These are phyloP conservation scores for Aspergillus pseudotamarii DNA, from an alignment of 2,329 filamentous ascomycete genomes.

Conservation along the genomic window DNA sequence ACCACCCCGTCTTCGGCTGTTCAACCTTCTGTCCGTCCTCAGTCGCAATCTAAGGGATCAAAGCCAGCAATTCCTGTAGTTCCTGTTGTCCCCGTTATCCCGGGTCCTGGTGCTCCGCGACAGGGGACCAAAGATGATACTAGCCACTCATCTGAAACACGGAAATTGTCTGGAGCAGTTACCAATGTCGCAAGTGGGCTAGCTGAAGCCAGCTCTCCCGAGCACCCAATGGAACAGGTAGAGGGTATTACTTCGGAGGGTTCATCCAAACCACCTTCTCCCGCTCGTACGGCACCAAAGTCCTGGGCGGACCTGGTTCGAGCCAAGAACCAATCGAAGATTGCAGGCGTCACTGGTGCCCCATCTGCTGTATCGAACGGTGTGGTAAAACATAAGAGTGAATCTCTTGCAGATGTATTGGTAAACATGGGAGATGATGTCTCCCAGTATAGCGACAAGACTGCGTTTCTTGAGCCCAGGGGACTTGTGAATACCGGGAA, in stretches of 20 bases:
- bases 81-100: slow-evolving; percentile 54
- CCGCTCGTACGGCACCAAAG: slow-evolving; percentile 56
- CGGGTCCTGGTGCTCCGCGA: slow-evolving; percentile 39
- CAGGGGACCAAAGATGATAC: slow-evolving; percentile 39
- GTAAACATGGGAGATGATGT: slow-evolving; percentile 69
- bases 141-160: slow-evolving; percentile 37
- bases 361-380: slow-evolving; percentile 40
- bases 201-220: slow-evolving; percentile 3
- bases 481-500: slow-evolving; percentile 96
- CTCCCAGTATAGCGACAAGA: slow-evolving; percentile 59
- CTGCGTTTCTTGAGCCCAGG: slow-evolving; percentile 86
- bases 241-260: slow-evolving; percentile 29
- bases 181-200: slow-evolving; percentile 12
- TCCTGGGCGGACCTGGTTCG: slow-evolving; percentile 72
- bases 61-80: slow-evolving; percentile 46
- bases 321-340: slow-evolving; percentile 46
- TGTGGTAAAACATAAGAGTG: slow-evolving; percentile 52
- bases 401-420: slow-evolving; percentile 76
- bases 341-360: slow-evolving; percentile 31
- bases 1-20: slow-evolving; percentile 59
- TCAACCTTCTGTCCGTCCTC: slow-evolving; percentile 33
- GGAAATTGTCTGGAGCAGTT: slow-evolving; percentile 31
- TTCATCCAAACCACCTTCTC: slow-evolving; percentile 41
- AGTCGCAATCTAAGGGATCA: slow-evolving; percentile 37
- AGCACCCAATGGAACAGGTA: slow-evolving; percentile 10